These are phyloP conservation scores for Ambrosia trifida DNA, from an alignment of 129 eudicot genomes.

Conservation along the genomic window DNA sequence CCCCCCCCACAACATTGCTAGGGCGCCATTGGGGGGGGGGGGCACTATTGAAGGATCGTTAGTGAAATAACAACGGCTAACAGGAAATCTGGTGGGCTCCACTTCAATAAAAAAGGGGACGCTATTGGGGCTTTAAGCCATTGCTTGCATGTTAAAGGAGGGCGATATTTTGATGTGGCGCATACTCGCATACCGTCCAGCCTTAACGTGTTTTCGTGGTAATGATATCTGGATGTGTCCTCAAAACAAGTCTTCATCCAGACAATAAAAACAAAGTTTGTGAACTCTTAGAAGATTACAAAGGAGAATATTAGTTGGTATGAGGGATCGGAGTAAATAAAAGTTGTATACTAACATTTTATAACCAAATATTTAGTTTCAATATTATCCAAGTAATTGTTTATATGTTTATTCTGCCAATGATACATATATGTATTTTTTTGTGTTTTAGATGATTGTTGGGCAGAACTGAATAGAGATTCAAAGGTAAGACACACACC, in stretches of 20 bases:
- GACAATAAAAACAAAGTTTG: not conserved
- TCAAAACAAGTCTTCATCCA: not conserved
- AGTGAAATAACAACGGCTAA: too few relatives aligned
- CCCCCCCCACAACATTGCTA: too few relatives aligned
- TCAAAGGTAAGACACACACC: constrained; percentile 50
- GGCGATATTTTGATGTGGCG: too few relatives aligned
- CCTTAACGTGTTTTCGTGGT: too few relatives aligned
- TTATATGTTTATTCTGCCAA: not conserved
- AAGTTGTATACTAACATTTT: not conserved
- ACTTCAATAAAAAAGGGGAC: too few relatives aligned
- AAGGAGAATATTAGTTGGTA: not conserved
- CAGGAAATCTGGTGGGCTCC: too few relatives aligned
- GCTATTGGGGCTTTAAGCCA: too few relatives aligned
- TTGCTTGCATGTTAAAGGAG: too few relatives aligned
- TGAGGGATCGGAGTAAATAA: not conserved
- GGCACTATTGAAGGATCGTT: too few relatives aligned
- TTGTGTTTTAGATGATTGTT: constrained; percentile 76
- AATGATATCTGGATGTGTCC: too few relatives aligned
- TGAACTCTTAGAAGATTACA: not conserved
- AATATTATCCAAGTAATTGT: not conserved
- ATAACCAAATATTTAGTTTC: not conserved
- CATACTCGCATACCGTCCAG: too few relatives aligned
- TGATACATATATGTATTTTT: not conserved
- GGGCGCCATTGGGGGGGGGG: too few relatives aligned
- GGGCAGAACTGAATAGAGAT: constrained; percentile 88